Conservation (phyloP, 2,329 filamentous ascomycete genomes). For the Talaromyces sp. region DNA sequence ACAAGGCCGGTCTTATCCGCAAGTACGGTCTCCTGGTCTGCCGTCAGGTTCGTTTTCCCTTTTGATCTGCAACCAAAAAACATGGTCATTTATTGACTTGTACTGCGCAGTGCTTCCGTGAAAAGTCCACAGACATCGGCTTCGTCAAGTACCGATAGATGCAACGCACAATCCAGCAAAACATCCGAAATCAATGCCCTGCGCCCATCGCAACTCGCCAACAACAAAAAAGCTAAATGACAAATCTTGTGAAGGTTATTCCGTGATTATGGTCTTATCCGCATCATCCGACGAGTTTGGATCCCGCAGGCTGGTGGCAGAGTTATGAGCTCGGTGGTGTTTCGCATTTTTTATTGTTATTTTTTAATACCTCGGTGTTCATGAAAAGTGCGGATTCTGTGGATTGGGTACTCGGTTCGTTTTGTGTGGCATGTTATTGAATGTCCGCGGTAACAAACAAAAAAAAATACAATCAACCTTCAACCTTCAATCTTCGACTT, state of each 20-base stretch:
- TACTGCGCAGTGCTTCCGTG: slow-evolving; percentile 55
- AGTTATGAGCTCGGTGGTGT: not conserved
- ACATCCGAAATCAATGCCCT: not conserved
- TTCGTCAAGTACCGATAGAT: slow-evolving; percentile 51
- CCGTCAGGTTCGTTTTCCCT: slow-evolving; percentile 11
- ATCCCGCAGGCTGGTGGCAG: not conserved
- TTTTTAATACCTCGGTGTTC: not conserved
- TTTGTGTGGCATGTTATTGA: slow-evolving; percentile 1
- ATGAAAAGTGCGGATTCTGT: not conserved
- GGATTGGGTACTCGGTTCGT: not conserved
- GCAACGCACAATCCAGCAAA: not conserved
- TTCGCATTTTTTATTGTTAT: not conserved
- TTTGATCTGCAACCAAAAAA: not conserved
- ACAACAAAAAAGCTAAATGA: not conserved
- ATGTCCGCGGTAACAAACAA: not conserved
- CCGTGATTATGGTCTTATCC: not conserved
- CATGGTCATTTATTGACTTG: not conserved
- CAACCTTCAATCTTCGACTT: not conserved
- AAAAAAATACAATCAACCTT: not conserved
- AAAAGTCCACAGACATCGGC: slow-evolving; percentile 63
- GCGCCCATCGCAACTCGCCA: not conserved
- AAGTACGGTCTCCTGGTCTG: slow-evolving; percentile 87
- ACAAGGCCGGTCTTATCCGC: slow-evolving; percentile 98
- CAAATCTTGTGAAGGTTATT: not conserved
- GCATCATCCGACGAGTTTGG: not conserved